phyloP scores from a whole-genome alignment of 176 grass and related monocot species.

The Eleusine indica region DNA sequence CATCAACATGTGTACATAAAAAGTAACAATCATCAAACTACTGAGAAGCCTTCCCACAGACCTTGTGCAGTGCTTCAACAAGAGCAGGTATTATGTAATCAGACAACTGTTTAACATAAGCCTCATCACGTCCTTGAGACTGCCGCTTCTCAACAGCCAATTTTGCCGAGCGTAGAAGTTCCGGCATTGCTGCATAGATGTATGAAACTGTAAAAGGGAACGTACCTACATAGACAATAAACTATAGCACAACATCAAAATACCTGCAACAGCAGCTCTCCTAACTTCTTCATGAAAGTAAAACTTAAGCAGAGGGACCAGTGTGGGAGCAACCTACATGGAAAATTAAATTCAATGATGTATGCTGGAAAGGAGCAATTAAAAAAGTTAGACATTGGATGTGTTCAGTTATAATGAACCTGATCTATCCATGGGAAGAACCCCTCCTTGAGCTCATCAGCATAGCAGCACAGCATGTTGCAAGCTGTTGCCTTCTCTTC shows the following conservation, averaged over 20 bases:
- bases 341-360: slow-evolving; percentile 33
- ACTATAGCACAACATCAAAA: slow-evolving; percentile 19
- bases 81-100: slow-evolving; percentile 98
- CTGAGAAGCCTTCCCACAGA: slow-evolving; percentile 34
- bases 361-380: neutral
- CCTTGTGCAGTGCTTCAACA: slow-evolving; percentile 98
- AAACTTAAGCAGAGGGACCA: slow-evolving; percentile 96
- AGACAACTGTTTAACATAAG: slow-evolving; percentile 92
- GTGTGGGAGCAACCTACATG: slow-evolving; percentile 85
- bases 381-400: slow-evolving; percentile 3
- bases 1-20: slow-evolving; percentile 16
- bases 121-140: slow-evolving; percentile 85
- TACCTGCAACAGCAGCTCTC: slow-evolving; percentile 97
- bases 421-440: slow-evolving; percentile 99
- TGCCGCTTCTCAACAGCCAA: slow-evolving; percentile 92
- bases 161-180: slow-evolving; percentile 88
- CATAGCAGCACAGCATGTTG: slow-evolving; percentile 99
- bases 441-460: slow-evolving; percentile 98
- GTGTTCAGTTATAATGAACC: slow-evolving; percentile 46
- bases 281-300: slow-evolving; percentile 99
- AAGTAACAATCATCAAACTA: slow-evolving; percentile 15
- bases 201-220: slow-evolving; percentile 25
- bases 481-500: slow-evolving; percentile 99
- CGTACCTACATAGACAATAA: slow-evolving; percentile 1
- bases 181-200: slow-evolving; percentile 82